Evolutionary conservation across 2,329 filamentous ascomycete genomes (phyloP).

Genomic region (Aspergillus sp.): DNA sequence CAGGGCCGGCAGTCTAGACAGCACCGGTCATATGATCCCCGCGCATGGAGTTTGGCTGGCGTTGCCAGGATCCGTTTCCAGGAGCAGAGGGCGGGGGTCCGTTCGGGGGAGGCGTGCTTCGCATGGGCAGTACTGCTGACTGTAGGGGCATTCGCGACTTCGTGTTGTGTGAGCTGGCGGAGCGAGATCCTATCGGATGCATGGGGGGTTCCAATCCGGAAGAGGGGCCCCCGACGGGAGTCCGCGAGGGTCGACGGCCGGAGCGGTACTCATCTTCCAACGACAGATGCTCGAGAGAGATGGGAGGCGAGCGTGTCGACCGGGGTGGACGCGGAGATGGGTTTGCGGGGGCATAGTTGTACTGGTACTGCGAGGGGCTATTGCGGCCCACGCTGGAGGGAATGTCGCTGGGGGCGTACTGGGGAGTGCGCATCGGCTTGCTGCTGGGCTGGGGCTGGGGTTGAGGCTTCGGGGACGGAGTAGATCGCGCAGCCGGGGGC

Average conservation of each 20-base stretch:
- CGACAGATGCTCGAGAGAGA: conserved; percentile 49
- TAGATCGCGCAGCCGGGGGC: conserved; percentile 27
- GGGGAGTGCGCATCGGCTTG: conserved; percentile 24
- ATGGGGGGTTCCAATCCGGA: conserved; percentile 42
- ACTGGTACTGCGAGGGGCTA: conserved; percentile 26
- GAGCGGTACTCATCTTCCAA: conserved; percentile 38
- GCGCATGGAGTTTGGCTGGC: conserved; percentile 26
- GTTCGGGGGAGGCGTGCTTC: conserved; percentile 60
- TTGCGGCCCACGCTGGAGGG: conserved; percentile 55
- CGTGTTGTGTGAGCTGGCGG: conserved; percentile 41
- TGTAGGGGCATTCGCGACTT: conserved; percentile 39
- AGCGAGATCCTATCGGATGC: conserved; percentile 43
- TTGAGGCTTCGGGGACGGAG: conserved; percentile 28
- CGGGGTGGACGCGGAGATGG: conserved; percentile 25
- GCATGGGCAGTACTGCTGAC: conserved; percentile 66
- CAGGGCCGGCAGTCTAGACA: conserved; percentile 3
- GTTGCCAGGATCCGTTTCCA: conserved; percentile 26
- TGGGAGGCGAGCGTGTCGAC: conserved; percentile 35
- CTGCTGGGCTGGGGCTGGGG: conserved; percentile 22
- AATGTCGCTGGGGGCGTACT: conserved; percentile 67
- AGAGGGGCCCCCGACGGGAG: conserved; percentile 35
- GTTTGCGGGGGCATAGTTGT: conserved; percentile 26
- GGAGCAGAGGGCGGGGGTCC: conserved; percentile 63
- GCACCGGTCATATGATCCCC: conserved; percentile 22
- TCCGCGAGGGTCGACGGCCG: conserved; percentile 32